A percentile compares a stretch with the other conserved stretches of the same genome.
These are phyloP conservation scores for Vaccinium macrocarpon DNA, from an alignment of 148 eudicot genomes.

Conservation along the genomic window DNA sequence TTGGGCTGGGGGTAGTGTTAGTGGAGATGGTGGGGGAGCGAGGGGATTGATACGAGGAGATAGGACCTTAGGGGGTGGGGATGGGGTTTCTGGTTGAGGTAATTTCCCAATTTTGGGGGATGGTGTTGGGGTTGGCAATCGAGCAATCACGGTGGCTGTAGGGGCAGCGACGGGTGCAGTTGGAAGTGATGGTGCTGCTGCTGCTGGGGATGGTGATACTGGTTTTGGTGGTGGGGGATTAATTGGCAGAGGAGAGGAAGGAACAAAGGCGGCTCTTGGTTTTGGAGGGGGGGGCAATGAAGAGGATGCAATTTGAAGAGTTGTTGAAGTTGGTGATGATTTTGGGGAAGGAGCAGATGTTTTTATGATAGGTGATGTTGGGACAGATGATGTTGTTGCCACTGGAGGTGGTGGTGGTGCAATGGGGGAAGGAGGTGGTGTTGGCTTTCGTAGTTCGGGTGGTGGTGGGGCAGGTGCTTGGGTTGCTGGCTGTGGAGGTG, in stretches of 20 bases:
- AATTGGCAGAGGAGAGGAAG: conserved; percentile 12
- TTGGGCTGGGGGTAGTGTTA: conserved; percentile 56
- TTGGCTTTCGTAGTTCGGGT: conserved; percentile 17
- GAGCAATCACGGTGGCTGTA: conserved; percentile 21
- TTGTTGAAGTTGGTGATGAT: not conserved
- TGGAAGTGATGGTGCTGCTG: not conserved
- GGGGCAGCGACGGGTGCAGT: conserved; percentile 16
- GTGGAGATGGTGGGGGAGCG: conserved; percentile 52
- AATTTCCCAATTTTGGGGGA: conserved; percentile 2
- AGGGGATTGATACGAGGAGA: conserved; percentile 8
- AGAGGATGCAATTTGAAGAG: not conserved
- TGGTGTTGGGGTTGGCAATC: not conserved
- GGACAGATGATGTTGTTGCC: not conserved
- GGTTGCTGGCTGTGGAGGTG: not conserved
- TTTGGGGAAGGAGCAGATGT: conserved; percentile 1
- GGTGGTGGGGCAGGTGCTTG: conserved; percentile 8
- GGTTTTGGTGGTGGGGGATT: not conserved
- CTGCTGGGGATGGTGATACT: not conserved
- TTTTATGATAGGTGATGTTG: conserved; percentile 12
- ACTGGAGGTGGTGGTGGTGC: not conserved
- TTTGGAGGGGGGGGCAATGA: conserved; percentile 15
- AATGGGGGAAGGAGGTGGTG: conserved; percentile 20
- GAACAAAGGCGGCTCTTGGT: conserved; percentile 2
- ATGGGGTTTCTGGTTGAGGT: conserved; percentile 27
- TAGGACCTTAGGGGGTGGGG: conserved; percentile 30